phyloP scores from a whole-genome alignment of 129 eudicot species.

The Artemisia annua region DNA sequence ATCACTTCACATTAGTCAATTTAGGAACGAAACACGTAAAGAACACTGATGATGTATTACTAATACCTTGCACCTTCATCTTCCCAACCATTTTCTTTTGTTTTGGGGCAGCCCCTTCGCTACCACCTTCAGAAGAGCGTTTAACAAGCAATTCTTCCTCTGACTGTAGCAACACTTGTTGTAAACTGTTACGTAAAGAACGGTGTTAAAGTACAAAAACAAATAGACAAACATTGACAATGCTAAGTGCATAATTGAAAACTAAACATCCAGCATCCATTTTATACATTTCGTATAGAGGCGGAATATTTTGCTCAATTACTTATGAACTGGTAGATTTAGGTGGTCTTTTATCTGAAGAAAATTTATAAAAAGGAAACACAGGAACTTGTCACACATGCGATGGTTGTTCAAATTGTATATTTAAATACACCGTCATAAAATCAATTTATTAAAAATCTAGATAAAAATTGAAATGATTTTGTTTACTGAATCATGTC shows the following conservation, averaged over 20 bases:
- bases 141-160: constrained; percentile 72
- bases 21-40: constrained; percentile 7
- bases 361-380: too few species aligned
- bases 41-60: background rate
- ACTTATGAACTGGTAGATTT: too few species aligned
- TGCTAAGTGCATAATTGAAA: background rate
- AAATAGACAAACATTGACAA: background rate
- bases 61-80: constrained; percentile 87
- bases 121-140: constrained; percentile 55
- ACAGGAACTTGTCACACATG: too few species aligned
- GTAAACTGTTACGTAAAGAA: constrained; percentile 54
- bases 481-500: too few species aligned
- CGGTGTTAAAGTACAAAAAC: constrained; percentile 10
- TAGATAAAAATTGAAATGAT: too few species aligned
- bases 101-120: constrained; percentile 54
- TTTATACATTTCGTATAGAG: background rate
- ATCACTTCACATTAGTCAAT: background rate
- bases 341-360: too few species aligned
- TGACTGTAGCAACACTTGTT: constrained; percentile 71
- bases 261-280: constrained; percentile 13
- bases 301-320: too few species aligned
- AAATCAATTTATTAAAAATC: too few species aligned
- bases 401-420: too few species aligned
- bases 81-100: constrained; percentile 87
- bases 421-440: too few species aligned